A percentile compares a stretch with the other conserved stretches of the same genome.
Conservation (phyloP, 805 yeast genomes). For the Pichia heedii region DNA sequence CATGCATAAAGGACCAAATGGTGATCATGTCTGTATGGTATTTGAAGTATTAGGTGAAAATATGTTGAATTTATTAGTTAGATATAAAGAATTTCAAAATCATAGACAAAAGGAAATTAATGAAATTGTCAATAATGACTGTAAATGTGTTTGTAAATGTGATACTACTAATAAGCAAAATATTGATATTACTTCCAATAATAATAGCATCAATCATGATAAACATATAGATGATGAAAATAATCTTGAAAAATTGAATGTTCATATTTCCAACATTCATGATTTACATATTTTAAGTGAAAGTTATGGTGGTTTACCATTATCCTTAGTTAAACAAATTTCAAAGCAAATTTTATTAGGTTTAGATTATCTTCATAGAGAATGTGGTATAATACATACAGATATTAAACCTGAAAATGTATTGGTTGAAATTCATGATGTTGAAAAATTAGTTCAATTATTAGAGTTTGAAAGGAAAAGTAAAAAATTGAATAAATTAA, state of each 20-base stretch:
- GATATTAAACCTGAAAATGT: slow-evolving; percentile 73
- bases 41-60: slow-evolving; percentile 59
- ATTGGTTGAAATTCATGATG: slow-evolving; percentile 44
- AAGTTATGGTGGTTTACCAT: slow-evolving; percentile 45
- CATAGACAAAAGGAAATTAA: slow-evolving; percentile 22
- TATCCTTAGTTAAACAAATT: slow-evolving; percentile 45
- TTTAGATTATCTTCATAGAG: slow-evolving; percentile 48
- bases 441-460: slow-evolving; percentile 39
- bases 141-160: no score
- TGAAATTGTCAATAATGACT: slow-evolving; percentile 2
- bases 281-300: slow-evolving; percentile 30
- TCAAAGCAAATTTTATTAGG: slow-evolving; percentile 47
- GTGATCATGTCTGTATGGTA: slow-evolving; percentile 57
- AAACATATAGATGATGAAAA: slow-evolving; percentile 2
- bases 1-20: slow-evolving; percentile 50
- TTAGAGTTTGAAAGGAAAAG: slow-evolving; percentile 31
- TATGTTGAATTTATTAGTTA: slow-evolving; percentile 39
- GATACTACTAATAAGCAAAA: no score
- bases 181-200: no score
- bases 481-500: slow-evolving; percentile 16
- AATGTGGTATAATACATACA: slow-evolving; percentile 63
- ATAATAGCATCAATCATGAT: no score
- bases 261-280: slow-evolving; percentile 21
- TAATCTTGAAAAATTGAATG: slow-evolving; percentile 3
- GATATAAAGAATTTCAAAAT: slow-evolving; percentile 35